Conservation (phyloP, 257 asterid species). For the Cynanchum wilfordii region DNA sequence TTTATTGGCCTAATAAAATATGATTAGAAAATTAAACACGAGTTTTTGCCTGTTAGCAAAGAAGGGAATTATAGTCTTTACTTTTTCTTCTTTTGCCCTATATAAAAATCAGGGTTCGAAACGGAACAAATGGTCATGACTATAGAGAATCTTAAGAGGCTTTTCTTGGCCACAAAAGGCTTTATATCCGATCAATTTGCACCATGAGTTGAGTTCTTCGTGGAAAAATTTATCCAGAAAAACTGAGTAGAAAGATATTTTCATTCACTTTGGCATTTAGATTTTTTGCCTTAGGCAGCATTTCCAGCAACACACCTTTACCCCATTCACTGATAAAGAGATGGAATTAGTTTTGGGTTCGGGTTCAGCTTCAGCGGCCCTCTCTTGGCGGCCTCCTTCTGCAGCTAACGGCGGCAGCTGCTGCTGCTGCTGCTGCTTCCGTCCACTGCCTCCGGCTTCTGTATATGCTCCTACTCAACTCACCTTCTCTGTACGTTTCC, state of each 20-base stretch:
- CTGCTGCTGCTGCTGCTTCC: conserved; percentile 17
- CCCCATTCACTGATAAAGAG: neutral
- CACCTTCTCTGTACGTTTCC: conserved; percentile 38
- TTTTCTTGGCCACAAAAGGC: neutral
- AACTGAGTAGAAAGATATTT: conserved; percentile 7
- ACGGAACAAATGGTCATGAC: neutral
- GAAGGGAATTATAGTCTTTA: too few relatives aligned
- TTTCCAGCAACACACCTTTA: neutral
- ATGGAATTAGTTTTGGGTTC: conserved; percentile 19
- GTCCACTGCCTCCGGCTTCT: conserved; percentile 4
- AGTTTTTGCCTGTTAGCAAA: too few relatives aligned
- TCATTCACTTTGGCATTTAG: neutral
- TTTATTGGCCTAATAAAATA: too few relatives aligned
- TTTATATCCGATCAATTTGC: neutral
- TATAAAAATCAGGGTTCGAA: too few relatives aligned
- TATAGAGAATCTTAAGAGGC: neutral
- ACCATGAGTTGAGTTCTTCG: conserved; percentile 1
- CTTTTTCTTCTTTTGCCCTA: too few relatives aligned
- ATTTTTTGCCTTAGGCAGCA: neutral
- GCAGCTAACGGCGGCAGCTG: conserved; percentile 22
- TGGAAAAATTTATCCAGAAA: neutral
- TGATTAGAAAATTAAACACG: too few relatives aligned
- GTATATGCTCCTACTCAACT: conserved; percentile 18
- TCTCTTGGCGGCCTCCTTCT: conserved; percentile 32
- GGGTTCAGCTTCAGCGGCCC: conserved; percentile 22